Evolutionary conservation across 176 grass and related monocot genomes (phyloP).

Genomic region (Themeda triandra): DNA sequence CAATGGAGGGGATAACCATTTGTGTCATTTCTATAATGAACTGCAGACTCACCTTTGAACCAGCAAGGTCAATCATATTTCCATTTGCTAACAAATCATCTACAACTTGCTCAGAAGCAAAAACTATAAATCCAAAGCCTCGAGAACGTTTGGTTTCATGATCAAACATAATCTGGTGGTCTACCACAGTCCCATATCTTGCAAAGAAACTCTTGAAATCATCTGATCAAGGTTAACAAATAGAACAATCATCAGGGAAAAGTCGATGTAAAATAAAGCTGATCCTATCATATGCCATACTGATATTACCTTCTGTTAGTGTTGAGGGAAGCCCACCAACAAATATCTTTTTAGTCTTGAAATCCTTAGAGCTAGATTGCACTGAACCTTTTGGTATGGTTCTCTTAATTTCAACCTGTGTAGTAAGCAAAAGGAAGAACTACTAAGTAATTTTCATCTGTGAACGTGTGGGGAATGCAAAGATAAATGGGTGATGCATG

Average conservation of each 20-base stretch:
- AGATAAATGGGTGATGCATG: not conserved
- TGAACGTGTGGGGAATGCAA: not conserved
- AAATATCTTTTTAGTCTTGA: constrained; percentile 94
- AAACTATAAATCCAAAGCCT: constrained; percentile 97
- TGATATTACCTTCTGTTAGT: constrained; percentile 71
- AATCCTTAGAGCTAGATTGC: constrained; percentile 54
- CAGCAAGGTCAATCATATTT: constrained; percentile 87
- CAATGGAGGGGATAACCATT: constrained; percentile 9
- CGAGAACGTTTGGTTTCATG: constrained; percentile 76
- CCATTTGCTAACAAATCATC: constrained; percentile 88
- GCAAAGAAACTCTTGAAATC: constrained; percentile 82
- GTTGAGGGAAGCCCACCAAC: constrained; percentile 73
- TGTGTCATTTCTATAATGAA: constrained; percentile 24
- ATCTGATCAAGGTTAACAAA: constrained; percentile 50
- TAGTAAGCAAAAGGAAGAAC: constrained; percentile 12
- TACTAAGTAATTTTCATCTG: not conserved
- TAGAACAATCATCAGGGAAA: constrained; percentile 33
- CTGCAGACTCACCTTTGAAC: constrained; percentile 69
- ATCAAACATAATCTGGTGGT: constrained; percentile 88
- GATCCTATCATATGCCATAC: not conserved
- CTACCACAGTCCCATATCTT: constrained; percentile 71
- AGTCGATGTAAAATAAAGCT: constrained; percentile 7
- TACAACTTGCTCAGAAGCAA: constrained; percentile 85
- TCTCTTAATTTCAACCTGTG: constrained; percentile 93
- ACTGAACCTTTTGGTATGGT: constrained; percentile 81